Evolutionary conservation across 73 alveolate species (phyloP).

Genomic region (Breviolum minutum): DNA sequence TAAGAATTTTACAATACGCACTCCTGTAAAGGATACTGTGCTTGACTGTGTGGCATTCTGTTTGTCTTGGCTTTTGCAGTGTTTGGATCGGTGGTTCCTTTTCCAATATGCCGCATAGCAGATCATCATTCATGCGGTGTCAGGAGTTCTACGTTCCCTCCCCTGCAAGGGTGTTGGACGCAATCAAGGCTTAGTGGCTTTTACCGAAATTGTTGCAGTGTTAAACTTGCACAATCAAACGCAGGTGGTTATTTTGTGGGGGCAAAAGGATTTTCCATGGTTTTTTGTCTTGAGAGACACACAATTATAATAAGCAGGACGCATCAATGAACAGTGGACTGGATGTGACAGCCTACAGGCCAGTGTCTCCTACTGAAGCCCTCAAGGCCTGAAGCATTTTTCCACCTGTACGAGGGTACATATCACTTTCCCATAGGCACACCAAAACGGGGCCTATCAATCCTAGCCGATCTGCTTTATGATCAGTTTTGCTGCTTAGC

Average conservation of each 20-base stretch:
- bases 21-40: too few species aligned
- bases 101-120: too few species aligned
- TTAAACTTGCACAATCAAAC: too few species aligned
- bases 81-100: background rate
- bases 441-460: slow-evolving; percentile 62
- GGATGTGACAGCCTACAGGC: background rate
- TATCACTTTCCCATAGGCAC: slow-evolving; percentile 22
- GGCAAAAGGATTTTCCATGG: background rate
- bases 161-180: slow-evolving; percentile 86
- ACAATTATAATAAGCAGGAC: background rate
- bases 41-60: too few species aligned
- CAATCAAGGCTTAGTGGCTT: slow-evolving; percentile 32
- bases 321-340: background rate
- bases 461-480: background rate
- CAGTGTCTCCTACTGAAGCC: slow-evolving; percentile 79
- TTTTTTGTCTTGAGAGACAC: background rate
- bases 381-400: background rate
- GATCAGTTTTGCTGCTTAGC: slow-evolving; percentile 28
- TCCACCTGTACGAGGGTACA: background rate
- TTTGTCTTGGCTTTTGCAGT: background rate
- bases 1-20: too few species aligned
- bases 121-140: too few species aligned
- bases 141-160: slow-evolving; percentile 92
- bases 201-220: too few species aligned
- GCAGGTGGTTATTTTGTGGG: background rate